These are phyloP conservation scores for Vitis hybrid DNA, from an alignment of 177 flowering plant genomes.

Conservation along the genomic window DNA sequence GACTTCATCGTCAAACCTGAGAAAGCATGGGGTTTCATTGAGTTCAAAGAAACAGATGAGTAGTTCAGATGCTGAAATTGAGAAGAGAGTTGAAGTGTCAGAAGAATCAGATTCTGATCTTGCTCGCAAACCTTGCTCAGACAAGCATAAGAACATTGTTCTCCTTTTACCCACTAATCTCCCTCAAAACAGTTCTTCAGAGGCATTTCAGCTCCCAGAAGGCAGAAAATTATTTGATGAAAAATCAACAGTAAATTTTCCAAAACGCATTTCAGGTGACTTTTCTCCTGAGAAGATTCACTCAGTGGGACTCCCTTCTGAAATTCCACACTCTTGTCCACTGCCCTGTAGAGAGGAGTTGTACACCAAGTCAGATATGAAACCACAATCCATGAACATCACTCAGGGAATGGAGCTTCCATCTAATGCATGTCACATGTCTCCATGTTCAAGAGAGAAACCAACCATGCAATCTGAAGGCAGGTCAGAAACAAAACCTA, in stretches of 20 bases:
- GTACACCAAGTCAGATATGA: conserved; percentile 13
- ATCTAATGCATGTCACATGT: conserved; percentile 17
- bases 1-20: conserved; percentile 8
- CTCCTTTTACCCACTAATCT: conserved; percentile 41
- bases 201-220: conserved; percentile 24
- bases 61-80: conserved; percentile 18
- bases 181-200: conserved; percentile 16
- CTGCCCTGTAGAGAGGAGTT: conserved; percentile 34
- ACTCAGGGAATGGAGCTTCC: conserved; percentile 18
- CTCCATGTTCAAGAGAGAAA: conserved; percentile 11
- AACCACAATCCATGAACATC: conserved; percentile 9
- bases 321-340: conserved; percentile 55
- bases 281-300: conserved; percentile 24
- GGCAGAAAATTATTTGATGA: conserved; percentile 22
- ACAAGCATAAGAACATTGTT: conserved; percentile 30
- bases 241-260: conserved; percentile 17
- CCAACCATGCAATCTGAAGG: conserved; percentile 4
- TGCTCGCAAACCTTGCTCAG: conserved; percentile 21
- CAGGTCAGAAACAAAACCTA: conserved; percentile 5
- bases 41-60: conserved; percentile 21
- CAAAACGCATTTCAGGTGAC: conserved; percentile 34
- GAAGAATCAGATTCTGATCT: conserved; percentile 18
- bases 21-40: conserved; percentile 12
- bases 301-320: conserved; percentile 25
- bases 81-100: conserved; percentile 15